Evolutionary conservation across 2,329 filamentous ascomycete genomes (phyloP), one percentile per base, ranked within the genome.

Genomic region (Arthroderma sp.): DNA sequence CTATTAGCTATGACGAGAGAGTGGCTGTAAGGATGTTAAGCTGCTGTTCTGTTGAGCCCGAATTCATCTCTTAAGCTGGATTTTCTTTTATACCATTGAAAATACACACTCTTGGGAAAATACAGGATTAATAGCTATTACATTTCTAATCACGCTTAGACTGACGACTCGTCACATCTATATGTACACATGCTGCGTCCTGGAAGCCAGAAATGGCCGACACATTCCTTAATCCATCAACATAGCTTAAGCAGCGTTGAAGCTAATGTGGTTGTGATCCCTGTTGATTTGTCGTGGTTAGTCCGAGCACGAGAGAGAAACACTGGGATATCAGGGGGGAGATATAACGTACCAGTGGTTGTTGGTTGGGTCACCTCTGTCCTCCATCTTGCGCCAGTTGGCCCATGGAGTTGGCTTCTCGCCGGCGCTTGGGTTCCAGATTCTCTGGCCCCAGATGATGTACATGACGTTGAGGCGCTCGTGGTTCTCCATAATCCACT

Each of bases 391-490:
- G 29, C 64, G 58, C 69, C 69, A 72, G 31, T 52, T 55, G 15
- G 54, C 54, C 68, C 68, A 72, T 11, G 58, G 47, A 50, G 56
- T 62, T 33, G 64, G 44, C n/a, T 29, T 60, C 7, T 42, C 46
- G 22, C 69, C 66, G 34, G 53, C 49, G 27, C 55, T 56, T 4
- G 62, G 54, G 41, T 58, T 63, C 69, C 68, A 72, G 52, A 72
- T 72, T 48, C 59, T 63, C 56, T 72, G 69, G 11, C 68, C 69
- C 68, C 68, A 72, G 50, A 71, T 72, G 40, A 72, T 62, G 48
- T 72, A 72, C 54, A 68, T 71, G 51, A 72, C 54, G 46, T 66
- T 63, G 5, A 70, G 59, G 4, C 55, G 32, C 28, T 38, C 51
- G 9, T 62, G 59, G 49, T 72, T 67, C 30, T 64, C 61, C 69